Conservation (phyloP, 78 protist genomes). For the Planoprotostelium fungivorum region DNA sequence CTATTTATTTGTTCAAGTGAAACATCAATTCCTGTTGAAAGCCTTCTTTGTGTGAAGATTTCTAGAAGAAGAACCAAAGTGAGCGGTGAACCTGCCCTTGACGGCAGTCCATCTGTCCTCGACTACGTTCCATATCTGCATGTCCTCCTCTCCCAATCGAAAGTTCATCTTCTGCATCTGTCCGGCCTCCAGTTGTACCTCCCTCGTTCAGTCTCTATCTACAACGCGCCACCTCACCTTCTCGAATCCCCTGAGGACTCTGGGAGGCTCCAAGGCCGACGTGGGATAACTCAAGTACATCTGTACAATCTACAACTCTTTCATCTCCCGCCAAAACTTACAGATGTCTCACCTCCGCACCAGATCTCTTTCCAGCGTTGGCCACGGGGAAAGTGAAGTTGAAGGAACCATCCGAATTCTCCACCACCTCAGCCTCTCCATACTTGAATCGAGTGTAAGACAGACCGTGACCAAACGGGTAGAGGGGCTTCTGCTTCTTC, state of each 20-base stretch:
- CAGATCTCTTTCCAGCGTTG: not conserved
- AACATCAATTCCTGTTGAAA: too few species aligned
- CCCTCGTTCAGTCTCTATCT: too few species aligned
- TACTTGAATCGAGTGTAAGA: conserved; percentile 54
- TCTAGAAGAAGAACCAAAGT: too few species aligned
- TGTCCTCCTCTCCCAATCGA: too few species aligned
- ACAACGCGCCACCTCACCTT: not conserved
- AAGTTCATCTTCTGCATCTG: too few species aligned
- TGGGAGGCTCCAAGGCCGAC: not conserved
- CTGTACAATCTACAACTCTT: not conserved
- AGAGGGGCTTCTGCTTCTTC: conserved; percentile 22
- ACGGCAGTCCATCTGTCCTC: too few species aligned
- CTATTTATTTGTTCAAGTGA: too few species aligned
- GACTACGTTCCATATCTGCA: too few species aligned
- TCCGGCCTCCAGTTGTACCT: too few species aligned
- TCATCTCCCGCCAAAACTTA: not conserved
- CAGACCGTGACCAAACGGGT: conserved; percentile 66
- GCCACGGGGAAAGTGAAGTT: not conserved
- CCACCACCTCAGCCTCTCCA: not conserved
- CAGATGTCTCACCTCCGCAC: not conserved
- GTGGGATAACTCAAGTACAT: not conserved
- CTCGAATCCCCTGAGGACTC: not conserved
- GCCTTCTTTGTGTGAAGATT: too few species aligned
- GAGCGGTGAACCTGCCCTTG: too few species aligned
- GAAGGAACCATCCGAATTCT: not conserved